phyloP scores from a whole-genome alignment of 306 rosid species.

The Gastrolobium bilobum region DNA sequence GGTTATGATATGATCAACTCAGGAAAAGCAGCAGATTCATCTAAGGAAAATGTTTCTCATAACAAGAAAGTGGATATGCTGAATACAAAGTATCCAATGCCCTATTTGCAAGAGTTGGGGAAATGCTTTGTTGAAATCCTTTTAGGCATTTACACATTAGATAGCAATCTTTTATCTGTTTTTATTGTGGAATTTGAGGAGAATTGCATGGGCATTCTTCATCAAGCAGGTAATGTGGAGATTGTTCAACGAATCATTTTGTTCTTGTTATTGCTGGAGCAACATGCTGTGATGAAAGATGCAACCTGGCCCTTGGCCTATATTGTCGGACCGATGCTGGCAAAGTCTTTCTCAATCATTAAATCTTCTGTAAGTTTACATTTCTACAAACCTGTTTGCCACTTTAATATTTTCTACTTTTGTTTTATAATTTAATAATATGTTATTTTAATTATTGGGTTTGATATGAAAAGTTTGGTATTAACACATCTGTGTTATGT shows the following conservation, averaged over 20 bases:
- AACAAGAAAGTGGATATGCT: slow-evolving; percentile 55
- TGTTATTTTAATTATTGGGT: slow-evolving; percentile 13
- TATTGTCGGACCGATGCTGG: slow-evolving; percentile 88
- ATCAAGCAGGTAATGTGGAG: slow-evolving; percentile 60
- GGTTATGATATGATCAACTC: slow-evolving; percentile 55
- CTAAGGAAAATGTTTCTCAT: slow-evolving; percentile 52
- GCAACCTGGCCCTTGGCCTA: slow-evolving; percentile 85
- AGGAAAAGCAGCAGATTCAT: slow-evolving; percentile 56
- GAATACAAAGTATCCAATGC: slow-evolving; percentile 58
- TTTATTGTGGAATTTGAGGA: slow-evolving; percentile 70
- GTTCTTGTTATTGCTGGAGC: slow-evolving; percentile 76
- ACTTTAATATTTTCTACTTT: slow-evolving; percentile 4
- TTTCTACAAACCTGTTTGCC: slow-evolving; percentile 27
- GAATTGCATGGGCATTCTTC: slow-evolving; percentile 61
- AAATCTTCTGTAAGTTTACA: slow-evolving; percentile 77
- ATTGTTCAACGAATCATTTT: slow-evolving; percentile 64
- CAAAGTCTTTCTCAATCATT: slow-evolving; percentile 73
- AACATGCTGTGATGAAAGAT: slow-evolving; percentile 71
- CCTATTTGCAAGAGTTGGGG: slow-evolving; percentile 80
- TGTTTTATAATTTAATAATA: slow-evolving; percentile 12
- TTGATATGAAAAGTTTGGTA: slow-evolving; percentile 8
- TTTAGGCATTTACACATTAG: slow-evolving; percentile 63
- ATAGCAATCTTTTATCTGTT: slow-evolving; percentile 64
- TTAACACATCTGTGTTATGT: slow-evolving; percentile 18
- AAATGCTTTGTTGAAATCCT: slow-evolving; percentile 78